A percentile compares a stretch with the other conserved stretches of the same genome.
phyloP scores from a whole-genome alignment of 352 stramenopile genomes.

The Thalassiosira hispida region DNA sequence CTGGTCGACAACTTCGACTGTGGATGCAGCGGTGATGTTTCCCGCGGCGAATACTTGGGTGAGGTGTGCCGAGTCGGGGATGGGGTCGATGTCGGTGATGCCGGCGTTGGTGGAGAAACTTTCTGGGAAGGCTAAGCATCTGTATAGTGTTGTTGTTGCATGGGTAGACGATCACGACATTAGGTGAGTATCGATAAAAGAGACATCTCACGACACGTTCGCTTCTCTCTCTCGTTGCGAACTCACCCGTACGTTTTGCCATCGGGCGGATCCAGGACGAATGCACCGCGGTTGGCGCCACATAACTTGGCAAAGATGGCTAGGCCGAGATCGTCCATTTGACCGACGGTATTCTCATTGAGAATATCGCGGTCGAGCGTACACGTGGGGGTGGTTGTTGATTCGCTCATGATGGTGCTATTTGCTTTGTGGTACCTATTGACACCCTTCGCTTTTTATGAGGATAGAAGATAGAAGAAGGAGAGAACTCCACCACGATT shows the following conservation, averaged over 20 bases:
- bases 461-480: no score
- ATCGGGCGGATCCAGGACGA: slow-evolving; percentile 74
- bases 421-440: background rate
- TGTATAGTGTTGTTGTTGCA: slow-evolving; percentile 9
- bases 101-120: slow-evolving; percentile 39
- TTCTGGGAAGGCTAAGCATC: slow-evolving; percentile 36
- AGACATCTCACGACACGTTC: background rate
- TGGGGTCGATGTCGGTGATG: background rate
- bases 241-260: slow-evolving; percentile 51
- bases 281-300: slow-evolving; percentile 72
- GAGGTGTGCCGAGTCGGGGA: slow-evolving; percentile 28
- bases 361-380: slow-evolving; percentile 64
- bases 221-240: no score
- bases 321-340: slow-evolving; percentile 68
- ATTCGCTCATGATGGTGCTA: background rate
- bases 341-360: slow-evolving; percentile 59
- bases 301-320: slow-evolving; percentile 74
- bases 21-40: slow-evolving; percentile 58
- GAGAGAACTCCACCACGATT: no score
- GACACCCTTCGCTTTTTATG: no score
- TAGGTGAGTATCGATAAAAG: background rate
- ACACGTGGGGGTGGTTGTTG: slow-evolving; percentile 42
- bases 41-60: slow-evolving; percentile 34
- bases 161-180: background rate
- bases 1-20: slow-evolving; percentile 60